phyloP scores from a whole-genome alignment of 257 asterid species.

The Solanum infundibuliforme region DNA sequence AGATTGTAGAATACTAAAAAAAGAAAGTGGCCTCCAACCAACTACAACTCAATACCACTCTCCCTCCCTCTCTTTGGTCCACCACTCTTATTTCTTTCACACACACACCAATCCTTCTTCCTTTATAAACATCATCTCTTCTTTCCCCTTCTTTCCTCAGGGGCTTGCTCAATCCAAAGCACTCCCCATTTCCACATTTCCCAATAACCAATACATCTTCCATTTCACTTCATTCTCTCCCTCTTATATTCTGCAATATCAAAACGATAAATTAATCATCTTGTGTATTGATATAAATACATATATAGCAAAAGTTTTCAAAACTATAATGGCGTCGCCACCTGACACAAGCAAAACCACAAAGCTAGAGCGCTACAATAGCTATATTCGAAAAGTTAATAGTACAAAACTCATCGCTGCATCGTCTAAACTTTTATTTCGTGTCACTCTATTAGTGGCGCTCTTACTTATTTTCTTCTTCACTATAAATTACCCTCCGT shows the following conservation, averaged over 20 bases:
- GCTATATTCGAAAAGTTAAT: constrained; percentile 66
- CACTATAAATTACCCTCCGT: constrained; percentile 60
- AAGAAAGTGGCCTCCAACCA: constrained; percentile 55
- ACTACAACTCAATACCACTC: constrained; percentile 7
- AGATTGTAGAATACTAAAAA: constrained; percentile 1
- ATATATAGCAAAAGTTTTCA: background rate
- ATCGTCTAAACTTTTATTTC: constrained; percentile 78
- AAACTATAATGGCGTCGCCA: constrained; percentile 32
- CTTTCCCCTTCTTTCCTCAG: background rate
- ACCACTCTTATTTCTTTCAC: background rate
- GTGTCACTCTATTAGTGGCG: constrained; percentile 76
- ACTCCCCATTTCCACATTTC: background rate
- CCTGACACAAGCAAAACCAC: constrained; percentile 54
- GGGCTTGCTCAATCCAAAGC: background rate
- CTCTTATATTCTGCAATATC: background rate
- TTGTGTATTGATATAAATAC: rapidly evolving
- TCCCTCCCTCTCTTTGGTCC: constrained; percentile 11
- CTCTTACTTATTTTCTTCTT: constrained; percentile 66
- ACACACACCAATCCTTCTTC: background rate
- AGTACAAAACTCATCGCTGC: constrained; percentile 72
- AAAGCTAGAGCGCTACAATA: constrained; percentile 69
- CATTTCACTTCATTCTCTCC: background rate
- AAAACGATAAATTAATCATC: background rate
- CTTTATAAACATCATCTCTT: background rate
- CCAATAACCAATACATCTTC: background rate